Evolutionary conservation across 2,329 filamentous ascomycete genomes (phyloP), one percentile per base, ranked within the genome.

Genomic region (Beauveria varroae): DNA sequence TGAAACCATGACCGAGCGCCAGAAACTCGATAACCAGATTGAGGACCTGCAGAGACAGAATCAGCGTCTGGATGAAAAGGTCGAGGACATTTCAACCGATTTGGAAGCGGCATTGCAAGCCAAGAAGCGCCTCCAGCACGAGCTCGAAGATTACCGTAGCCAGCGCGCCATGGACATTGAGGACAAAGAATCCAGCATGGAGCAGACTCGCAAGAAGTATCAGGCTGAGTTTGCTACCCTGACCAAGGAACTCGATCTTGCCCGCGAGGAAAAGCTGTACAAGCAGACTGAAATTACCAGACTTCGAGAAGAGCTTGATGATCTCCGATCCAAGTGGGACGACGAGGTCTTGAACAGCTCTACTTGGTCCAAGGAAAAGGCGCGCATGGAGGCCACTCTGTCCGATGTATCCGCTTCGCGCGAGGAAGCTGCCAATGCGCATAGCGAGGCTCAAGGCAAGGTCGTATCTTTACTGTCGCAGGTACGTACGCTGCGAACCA

Each of bases 281-380:
- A 93, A 82, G 83, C 91, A 95, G 67, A 86, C 89, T 41, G 93
- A 97, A 74, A 96, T 93, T 65, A 84, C 88, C 18, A 87, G 91
- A 50, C 82, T 99, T 58, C 88, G 93, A n/a, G 93, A 98, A 72
- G 95, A 99, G 75, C 86, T 98, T 26, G 95, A 99, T 68, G 92
- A 96, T 68, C 82, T 98, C 62, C 87, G 95, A 66, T 92, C 88
- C 67, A 98, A 98, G 77, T 98, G 95, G 93, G 95, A 99, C 69
- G 91, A 98, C 68, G 93, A 99, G 75, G 91, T 98, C 12, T 85
- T 98, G 67, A 98, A 98, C 76, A 96, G 91, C 74, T 96, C 92
- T 18, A 96, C 93, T 0, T 98, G 95, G 93, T 93, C 93, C 14
- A 99, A 99, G 78, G 93, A 99, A 77, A 98, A 98, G 79, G 84